phyloP scores from a whole-genome alignment of 768 basidiomycete genomes.

The Lactifluus hygrophoroides region DNA sequence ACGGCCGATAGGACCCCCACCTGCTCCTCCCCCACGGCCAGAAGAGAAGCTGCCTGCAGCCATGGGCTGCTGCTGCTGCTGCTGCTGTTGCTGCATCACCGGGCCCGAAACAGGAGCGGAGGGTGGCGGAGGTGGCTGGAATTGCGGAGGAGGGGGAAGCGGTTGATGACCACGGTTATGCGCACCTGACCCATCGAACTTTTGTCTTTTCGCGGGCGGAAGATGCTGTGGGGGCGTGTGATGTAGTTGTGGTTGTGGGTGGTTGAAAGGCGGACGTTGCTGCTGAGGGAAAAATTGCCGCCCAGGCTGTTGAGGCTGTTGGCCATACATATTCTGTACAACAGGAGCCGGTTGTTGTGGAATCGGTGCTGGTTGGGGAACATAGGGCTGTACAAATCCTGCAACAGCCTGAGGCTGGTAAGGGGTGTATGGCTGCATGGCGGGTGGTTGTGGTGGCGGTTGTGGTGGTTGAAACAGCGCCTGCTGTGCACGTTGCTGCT shows the following conservation, averaged over 20 bases:
- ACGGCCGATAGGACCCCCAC: slow-evolving; percentile 31
- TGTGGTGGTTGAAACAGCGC: slow-evolving; percentile 44
- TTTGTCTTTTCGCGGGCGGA: slow-evolving; percentile 88
- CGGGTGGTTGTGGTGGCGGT: slow-evolving; percentile 44
- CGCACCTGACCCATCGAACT: slow-evolving; percentile 50
- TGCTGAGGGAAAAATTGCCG: slow-evolving; percentile 36
- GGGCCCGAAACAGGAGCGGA: slow-evolving; percentile 24
- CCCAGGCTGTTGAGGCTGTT: slow-evolving; percentile 34
- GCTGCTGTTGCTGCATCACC: slow-evolving; percentile 30
- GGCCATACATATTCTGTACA: slow-evolving; percentile 29
- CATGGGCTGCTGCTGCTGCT: slow-evolving; percentile 26
- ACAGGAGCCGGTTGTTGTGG: slow-evolving; percentile 42
- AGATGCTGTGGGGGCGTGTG: slow-evolving; percentile 69
- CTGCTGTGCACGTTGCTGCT: slow-evolving; percentile 41
- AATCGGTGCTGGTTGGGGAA: slow-evolving; percentile 49
- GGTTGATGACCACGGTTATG: slow-evolving; percentile 45
- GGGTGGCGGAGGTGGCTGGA: slow-evolving; percentile 50
- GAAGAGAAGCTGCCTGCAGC: slow-evolving; percentile 24
- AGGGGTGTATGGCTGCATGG: slow-evolving; percentile 62
- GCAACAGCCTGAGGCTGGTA: slow-evolving; percentile 57
- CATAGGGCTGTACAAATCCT: slow-evolving; percentile 57
- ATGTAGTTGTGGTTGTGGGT: slow-evolving; percentile 32
- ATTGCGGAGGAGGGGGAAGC: slow-evolving; percentile 57
- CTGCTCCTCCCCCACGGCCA: slow-evolving; percentile 34
- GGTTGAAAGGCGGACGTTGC: slow-evolving; percentile 34